Evolutionary conservation across 1,284 basidiomycete genomes (phyloP), one percentile per base, ranked within the genome.

Genomic region (Ganoderma resinaceum): DNA sequence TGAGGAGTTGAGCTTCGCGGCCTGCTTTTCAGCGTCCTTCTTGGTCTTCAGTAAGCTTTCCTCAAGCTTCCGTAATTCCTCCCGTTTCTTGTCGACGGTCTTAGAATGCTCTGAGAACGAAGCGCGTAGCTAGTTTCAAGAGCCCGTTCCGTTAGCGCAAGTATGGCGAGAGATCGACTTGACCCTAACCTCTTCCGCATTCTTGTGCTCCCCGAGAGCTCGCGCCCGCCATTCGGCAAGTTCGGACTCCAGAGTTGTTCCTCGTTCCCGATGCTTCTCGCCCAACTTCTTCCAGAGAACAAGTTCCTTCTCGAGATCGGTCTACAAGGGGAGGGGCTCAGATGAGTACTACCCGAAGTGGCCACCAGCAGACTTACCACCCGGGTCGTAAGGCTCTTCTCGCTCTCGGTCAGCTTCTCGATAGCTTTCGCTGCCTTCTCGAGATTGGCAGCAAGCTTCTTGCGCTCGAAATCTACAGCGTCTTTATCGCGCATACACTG

Each of bases 401-500:
- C 93, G 1, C 86, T 82, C 67, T 93, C 93, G 14, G 85, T 81
- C 4, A 92, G 82, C 38, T 86, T 86, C 74, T 96, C 95, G 40
- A 97, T 82, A 3, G 89, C 86, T 77, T 92, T 92, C 38, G 86
- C 85, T 76, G 97, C 95, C 74, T 94, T 94, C 76, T 97, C 95
- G 20, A 90, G 79, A 61, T 86, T 87, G 49, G 89, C 84, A 42
- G 84, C 80, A 29, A 92, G 81, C 42, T 87, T 89, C 78, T 94
- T 93, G 68, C 90, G 87, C 78, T 98, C 95, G 2, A 83, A 85
- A 43, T 95, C 93, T 6, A 92, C 81, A 3, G 92, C 90, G 71
- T 98, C 96, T 78, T 95, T 96, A 67, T 93, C 90, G 40, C 95
- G 90, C 92, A 97, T 95, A 6, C 93, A 91, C 33, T 94, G 89